These are phyloP conservation scores for Hymenoscyphus linearis DNA, from an alignment of 2,329 filamentous ascomycete species.

Conservation along the genomic window DNA sequence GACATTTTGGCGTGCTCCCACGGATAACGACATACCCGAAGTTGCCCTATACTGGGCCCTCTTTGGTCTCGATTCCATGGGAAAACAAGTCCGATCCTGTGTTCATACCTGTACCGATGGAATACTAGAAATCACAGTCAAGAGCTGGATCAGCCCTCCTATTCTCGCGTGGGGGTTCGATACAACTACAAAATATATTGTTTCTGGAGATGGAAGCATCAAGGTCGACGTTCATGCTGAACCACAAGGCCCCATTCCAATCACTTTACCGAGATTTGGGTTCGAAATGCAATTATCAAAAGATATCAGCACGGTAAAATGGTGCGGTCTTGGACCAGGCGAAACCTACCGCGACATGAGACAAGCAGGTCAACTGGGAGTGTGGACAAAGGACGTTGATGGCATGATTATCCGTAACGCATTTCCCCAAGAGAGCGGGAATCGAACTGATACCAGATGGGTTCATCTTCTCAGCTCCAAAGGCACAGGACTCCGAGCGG, in stretches of 20 bases:
- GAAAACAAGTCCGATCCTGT: conserved; percentile 6
- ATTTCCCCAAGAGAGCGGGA: conserved; percentile 63
- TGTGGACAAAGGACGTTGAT: conserved; percentile 43
- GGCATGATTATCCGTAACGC: conserved; percentile 57
- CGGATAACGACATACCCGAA: conserved; percentile 8
- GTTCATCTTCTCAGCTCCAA: conserved; percentile 36
- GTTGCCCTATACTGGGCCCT: conserved; percentile 6
- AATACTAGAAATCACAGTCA: conserved; percentile 1
- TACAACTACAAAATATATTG: conserved; percentile 40
- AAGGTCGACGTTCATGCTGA: conserved; percentile 42
- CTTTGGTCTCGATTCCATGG: conserved; percentile 8
- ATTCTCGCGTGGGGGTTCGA: conserved; percentile 9
- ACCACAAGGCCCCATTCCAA: conserved; percentile 44
- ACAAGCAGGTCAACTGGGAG: conserved; percentile 51
- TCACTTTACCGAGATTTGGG: conserved; percentile 56
- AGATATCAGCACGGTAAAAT: conserved; percentile 44
- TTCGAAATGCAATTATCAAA: conserved; percentile 47
- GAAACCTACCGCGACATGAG: conserved; percentile 68
- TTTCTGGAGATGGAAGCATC: conserved; percentile 41
- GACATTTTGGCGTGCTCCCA: conserved; percentile 8
- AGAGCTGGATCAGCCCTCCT: conserved; percentile 7
- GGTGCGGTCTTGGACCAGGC: conserved; percentile 63
- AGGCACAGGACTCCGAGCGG: conserved; percentile 22
- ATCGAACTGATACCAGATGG: conserved; percentile 57
- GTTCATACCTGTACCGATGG: conserved; percentile 1